Percentiles rank a stretch among this genome's conserved stretches.
Conservation (phyloP, 768 basidiomycete species). For the Harrya chromipes region DNA sequence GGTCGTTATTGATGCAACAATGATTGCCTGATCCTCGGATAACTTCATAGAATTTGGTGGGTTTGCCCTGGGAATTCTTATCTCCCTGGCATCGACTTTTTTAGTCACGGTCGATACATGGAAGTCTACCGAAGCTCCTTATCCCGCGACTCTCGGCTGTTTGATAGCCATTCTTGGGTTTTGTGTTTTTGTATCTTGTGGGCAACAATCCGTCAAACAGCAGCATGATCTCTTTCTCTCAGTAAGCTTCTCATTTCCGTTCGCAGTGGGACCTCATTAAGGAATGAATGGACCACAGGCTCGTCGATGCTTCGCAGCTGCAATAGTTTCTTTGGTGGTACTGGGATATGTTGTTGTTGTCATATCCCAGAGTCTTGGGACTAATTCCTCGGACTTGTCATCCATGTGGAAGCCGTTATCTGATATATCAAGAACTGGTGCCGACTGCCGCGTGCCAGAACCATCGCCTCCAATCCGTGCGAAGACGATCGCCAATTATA, state of each 20-base stretch:
- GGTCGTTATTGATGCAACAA: neutral
- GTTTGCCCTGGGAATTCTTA: conserved; percentile 22
- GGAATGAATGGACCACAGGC: neutral
- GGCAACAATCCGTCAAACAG: neutral
- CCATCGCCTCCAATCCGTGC: conserved; percentile 18
- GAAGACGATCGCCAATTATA: conserved; percentile 26
- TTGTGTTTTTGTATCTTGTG: neutral
- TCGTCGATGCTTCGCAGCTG: conserved; percentile 5
- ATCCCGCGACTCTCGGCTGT: conserved; percentile 17
- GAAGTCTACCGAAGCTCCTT: conserved; percentile 1
- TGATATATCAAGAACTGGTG: neutral
- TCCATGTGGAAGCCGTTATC: neutral
- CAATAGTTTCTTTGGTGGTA: neutral
- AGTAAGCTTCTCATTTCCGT: conserved; percentile 6
- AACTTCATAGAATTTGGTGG: conserved; percentile 30
- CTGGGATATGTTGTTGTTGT: conserved; percentile 7
- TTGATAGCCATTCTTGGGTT: conserved; percentile 15
- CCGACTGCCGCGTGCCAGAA: conserved; percentile 17
- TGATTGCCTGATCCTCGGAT: neutral
- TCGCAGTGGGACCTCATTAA: neutral
- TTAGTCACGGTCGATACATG: conserved; percentile 11
- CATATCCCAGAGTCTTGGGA: neutral
- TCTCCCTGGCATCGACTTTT: conserved; percentile 5
- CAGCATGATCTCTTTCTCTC: conserved; percentile 9
- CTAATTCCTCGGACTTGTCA: conserved; percentile 1